Evolutionary conservation across 305 asterid genomes (phyloP), one percentile per base, ranked within the genome.

Genomic region (Fraxinus nigra): DNA sequence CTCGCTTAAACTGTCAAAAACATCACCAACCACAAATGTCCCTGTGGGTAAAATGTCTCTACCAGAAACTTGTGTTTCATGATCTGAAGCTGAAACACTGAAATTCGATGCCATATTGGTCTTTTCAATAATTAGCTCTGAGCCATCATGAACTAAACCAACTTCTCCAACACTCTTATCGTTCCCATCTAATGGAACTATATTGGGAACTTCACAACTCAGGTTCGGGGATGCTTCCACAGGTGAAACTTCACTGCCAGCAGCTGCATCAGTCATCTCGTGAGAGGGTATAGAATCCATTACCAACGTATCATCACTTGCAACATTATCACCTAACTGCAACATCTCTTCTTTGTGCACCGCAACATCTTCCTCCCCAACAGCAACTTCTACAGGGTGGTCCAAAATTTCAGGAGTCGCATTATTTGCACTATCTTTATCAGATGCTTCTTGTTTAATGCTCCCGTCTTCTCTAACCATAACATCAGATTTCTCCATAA

Each of bases 371-470:
- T 86, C 84, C 69, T 67, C 84, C 56, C 78, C 86, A 59, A 37
- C 80, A 88, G 74, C 77, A 79, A 81, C 87, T 83, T 86, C 89
- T 10, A 76, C 69, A 2, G 80, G 88, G 79, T 81, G 48, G 73
- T 74, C 78, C 5, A 48, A 32, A 77, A 43, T 32, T 67, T 69
- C 80, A 30, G 76, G 77, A 43, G 34, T 59, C 56, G 59, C 84
- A 73, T 73, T 77, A 48, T 20, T 81, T 32, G 33, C 34, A 67
- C 28, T 40, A 75, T 75, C 86, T 32, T 83, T 72, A 80, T 75
- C 85, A 65, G 78, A 83, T 28, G 61, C 78, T 34, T 82, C 88
- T 9, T 73, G 86, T 78, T 74, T 80, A 75, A 67, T 56, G 22
- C 18, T 32, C 76, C 32, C 75, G 59, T 84, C 90, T 11, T 86